These are phyloP conservation scores for Zopfia rhizophila DNA, from an alignment of 2,329 filamentous ascomycete species.

Conservation along the genomic window DNA sequence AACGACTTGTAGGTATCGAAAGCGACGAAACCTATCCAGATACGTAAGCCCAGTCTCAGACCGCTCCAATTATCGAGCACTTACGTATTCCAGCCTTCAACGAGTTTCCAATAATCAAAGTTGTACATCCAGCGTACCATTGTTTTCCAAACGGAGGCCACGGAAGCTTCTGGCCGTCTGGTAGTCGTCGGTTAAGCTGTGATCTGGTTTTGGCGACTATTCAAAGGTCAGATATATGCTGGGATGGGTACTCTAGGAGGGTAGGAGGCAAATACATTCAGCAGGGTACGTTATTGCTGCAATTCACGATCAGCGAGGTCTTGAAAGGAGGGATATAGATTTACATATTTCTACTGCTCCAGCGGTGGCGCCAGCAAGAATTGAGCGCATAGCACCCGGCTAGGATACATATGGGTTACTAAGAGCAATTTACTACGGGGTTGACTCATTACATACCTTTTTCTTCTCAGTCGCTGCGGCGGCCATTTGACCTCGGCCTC, in stretches of 20 bases:
- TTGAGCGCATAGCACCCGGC: slow-evolving; percentile 86
- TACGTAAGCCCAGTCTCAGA: slow-evolving; percentile 3
- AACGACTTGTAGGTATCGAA: slow-evolving; percentile 94
- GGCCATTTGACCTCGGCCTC: too few species aligned
- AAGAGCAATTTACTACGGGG: neutral
- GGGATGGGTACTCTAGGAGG: slow-evolving; percentile 4
- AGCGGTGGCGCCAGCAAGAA: slow-evolving; percentile 91
- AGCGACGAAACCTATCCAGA: slow-evolving; percentile 79
- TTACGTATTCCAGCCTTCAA: slow-evolving; percentile 93
- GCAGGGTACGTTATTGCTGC: slow-evolving; percentile 90
- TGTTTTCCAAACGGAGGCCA: slow-evolving; percentile 93
- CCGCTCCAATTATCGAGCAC: slow-evolving; percentile 49
- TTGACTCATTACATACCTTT: slow-evolving; percentile 35
- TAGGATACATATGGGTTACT: slow-evolving; percentile 40
- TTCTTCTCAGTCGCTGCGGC: slow-evolving; percentile 47
- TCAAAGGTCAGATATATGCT: slow-evolving; percentile 23
- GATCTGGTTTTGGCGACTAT: slow-evolving; percentile 92
- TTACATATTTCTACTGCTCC: slow-evolving; percentile 93
- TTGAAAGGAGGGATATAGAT: slow-evolving; percentile 23
- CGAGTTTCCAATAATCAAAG: slow-evolving; percentile 94
- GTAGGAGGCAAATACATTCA: slow-evolving; percentile 70
- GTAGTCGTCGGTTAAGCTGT: slow-evolving; percentile 87
- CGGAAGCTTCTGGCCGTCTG: slow-evolving; percentile 85
- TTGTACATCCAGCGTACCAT: slow-evolving; percentile 99
- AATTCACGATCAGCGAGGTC: slow-evolving; percentile 30